Conservation (phyloP, 106 monocot species). For the Platanthera zijinensis region DNA sequence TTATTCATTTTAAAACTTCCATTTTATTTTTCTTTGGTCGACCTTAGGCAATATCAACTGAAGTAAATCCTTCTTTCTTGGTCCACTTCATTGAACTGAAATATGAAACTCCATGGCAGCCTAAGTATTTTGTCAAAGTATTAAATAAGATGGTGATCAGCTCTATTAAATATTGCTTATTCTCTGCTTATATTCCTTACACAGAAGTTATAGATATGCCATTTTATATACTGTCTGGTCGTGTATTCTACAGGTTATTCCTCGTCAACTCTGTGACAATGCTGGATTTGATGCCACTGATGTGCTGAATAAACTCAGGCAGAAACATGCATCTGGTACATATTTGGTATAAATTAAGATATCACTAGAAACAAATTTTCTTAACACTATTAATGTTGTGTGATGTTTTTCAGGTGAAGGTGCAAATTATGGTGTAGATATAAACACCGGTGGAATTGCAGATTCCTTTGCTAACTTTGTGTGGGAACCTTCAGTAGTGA, state of each 20-base stretch:
- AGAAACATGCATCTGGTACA: conserved; percentile 93
- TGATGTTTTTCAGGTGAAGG: conserved; percentile 60
- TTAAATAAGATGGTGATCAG: neutral
- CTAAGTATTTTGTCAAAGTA: neutral
- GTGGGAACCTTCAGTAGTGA: conserved; percentile 97
- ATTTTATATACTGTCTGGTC: neutral
- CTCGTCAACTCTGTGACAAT: conserved; percentile 93
- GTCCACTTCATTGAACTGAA: too few species aligned
- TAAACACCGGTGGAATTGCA: conserved; percentile 87
- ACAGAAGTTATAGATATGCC: neutral
- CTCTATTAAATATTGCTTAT: neutral
- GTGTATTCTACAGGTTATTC: conserved; percentile 61
- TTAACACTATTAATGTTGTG: neutral
- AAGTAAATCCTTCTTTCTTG: too few species aligned
- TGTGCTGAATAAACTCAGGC: conserved; percentile 91
- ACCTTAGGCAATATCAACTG: neutral
- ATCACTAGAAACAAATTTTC: neutral
- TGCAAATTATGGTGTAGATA: conserved; percentile 84
- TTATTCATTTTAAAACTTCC: neutral
- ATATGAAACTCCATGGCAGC: neutral
- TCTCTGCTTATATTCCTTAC: neutral
- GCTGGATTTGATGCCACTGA: conserved; percentile 99
- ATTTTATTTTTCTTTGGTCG: neutral
- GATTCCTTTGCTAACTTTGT: conserved; percentile 98
- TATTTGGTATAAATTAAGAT: neutral